Evolutionary conservation across 2,329 filamentous ascomycete genomes (phyloP).

Genomic region (Aureobasidium sp.): DNA sequence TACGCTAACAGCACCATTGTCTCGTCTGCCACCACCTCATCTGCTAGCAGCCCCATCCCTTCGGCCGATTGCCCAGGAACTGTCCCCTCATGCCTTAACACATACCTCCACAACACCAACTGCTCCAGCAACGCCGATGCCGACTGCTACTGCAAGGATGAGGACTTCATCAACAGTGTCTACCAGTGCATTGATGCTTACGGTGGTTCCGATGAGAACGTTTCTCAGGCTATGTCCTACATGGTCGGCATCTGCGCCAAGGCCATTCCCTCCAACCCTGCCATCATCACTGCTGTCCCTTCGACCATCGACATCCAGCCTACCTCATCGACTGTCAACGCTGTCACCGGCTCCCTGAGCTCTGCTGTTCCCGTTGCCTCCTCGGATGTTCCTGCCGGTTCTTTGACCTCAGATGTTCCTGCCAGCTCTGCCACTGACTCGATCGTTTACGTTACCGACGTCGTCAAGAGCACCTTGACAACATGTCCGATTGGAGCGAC

Average conservation of each 20-base stretch:
- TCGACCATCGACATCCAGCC: constrained; percentile 44
- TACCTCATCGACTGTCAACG: constrained; percentile 25
- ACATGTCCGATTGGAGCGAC: constrained; percentile 25
- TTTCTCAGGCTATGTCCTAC: constrained; percentile 67
- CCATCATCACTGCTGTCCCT: constrained; percentile 68
- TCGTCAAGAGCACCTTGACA: constrained; percentile 23
- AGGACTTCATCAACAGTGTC: constrained; percentile 67
- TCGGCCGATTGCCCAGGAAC: constrained; percentile 46
- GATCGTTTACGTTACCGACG: constrained; percentile 12
- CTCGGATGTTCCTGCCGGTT: background rate
- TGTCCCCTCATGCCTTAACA: constrained; percentile 85
- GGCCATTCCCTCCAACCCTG: constrained; percentile 70
- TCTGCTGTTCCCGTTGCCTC: background rate
- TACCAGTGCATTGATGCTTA: constrained; percentile 75
- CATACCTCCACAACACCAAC: constrained; percentile 65
- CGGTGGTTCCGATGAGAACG: constrained; percentile 56
- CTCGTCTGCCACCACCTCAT: constrained; percentile 1
- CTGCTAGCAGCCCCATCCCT: background rate
- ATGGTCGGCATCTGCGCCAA: constrained; percentile 85
- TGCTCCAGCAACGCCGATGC: constrained; percentile 80
- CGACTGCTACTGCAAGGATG: constrained; percentile 78
- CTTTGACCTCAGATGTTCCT: background rate
- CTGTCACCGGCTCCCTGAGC: constrained; percentile 12
- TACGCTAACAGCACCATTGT: constrained; percentile 1
- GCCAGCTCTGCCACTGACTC: background rate